Evolutionary conservation across 1,284 basidiomycete species (phyloP), one percentile per base, ranked within the genome.

Genomic region (Rhodotorula glutinis): DNA sequence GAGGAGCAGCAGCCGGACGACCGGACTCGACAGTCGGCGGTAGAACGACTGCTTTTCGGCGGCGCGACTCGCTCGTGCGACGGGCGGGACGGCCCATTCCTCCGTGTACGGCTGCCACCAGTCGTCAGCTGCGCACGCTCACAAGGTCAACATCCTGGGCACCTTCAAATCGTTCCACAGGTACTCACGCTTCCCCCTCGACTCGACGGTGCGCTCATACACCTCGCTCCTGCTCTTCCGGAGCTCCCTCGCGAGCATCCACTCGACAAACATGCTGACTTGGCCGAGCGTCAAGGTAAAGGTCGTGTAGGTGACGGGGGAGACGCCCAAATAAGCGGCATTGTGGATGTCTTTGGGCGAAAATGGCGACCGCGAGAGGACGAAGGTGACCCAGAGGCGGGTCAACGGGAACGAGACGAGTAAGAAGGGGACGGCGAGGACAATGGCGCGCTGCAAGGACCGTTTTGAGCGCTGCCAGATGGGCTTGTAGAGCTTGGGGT

Each of bases 61-160:
- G 17, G 65, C 65, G 27, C 75, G 53, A 56, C 67, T 46, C 29
- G 76, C 77, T 13, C 75, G 56, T 21, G 75, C 75, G 25, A 75
- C 30, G 0, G 77, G 77, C 23, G 77, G 76, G 1, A 65, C 56
- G 8, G 38, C 55, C 77, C 77, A 78, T 57, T 78, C 77, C 54
- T 78, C 77, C 14, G 69, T 63, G 58, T 77, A 77, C 0, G 66
- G 65, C 25, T 55, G 58, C 76, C 76, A 77, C 51, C 74, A 76
- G 5, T 62, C 66, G 30, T 27, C 30, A 3, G 54, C 71, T 58
- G 47, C 30, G 14, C 16, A 29, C 11, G n/a, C n/a, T 2, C 52
- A 29, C 27, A 29, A 53, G 19, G 38, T 41, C 44, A 16, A 5
- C 17, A 19, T 5, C 17, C 17, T 16, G 23, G 8, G 7, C 44